Conservation (phyloP, 1,139 yeast genomes). For the Yamadazyma friedrichii region DNA sequence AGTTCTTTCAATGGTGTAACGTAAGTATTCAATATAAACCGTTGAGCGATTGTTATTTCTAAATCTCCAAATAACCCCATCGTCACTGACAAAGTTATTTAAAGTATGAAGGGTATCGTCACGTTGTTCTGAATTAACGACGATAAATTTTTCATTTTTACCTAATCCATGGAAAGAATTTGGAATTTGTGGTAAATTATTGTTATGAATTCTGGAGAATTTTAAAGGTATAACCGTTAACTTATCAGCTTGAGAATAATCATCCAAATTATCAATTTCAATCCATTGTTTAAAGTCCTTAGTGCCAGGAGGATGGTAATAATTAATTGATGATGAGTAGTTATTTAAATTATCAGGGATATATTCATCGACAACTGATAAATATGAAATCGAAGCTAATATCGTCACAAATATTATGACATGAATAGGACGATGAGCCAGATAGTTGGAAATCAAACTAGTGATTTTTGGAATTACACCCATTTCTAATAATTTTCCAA, state of each 20-base stretch:
- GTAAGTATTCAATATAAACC: slow-evolving; percentile 62
- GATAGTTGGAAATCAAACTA: slow-evolving; percentile 39
- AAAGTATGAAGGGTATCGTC: slow-evolving; percentile 32
- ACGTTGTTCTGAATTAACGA: slow-evolving; percentile 38
- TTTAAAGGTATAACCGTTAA: slow-evolving; percentile 54
- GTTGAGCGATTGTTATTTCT: slow-evolving; percentile 65
- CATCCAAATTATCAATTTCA: slow-evolving; percentile 28
- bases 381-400: slow-evolving; percentile 78
- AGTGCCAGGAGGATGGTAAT: slow-evolving; percentile 46
- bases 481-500: not conserved
- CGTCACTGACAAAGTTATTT: slow-evolving; percentile 25
- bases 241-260: slow-evolving; percentile 42
- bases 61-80: slow-evolving; percentile 60
- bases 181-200: slow-evolving; percentile 31
- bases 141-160: slow-evolving; percentile 39
- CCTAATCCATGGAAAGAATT: slow-evolving; percentile 31
- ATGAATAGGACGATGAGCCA: slow-evolving; percentile 89
- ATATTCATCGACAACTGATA: slow-evolving; percentile 79
- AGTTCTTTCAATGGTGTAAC: slow-evolving; percentile 44
- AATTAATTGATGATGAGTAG: slow-evolving; percentile 21
- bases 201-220: slow-evolving; percentile 45
- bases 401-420: slow-evolving; percentile 72
- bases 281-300: slow-evolving; percentile 45
- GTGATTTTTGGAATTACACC: slow-evolving; percentile 2
- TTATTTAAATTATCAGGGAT: slow-evolving; percentile 40